Conservation (phyloP, 2,329 filamentous ascomycete genomes). For the Aureobasidium sp. region DNA sequence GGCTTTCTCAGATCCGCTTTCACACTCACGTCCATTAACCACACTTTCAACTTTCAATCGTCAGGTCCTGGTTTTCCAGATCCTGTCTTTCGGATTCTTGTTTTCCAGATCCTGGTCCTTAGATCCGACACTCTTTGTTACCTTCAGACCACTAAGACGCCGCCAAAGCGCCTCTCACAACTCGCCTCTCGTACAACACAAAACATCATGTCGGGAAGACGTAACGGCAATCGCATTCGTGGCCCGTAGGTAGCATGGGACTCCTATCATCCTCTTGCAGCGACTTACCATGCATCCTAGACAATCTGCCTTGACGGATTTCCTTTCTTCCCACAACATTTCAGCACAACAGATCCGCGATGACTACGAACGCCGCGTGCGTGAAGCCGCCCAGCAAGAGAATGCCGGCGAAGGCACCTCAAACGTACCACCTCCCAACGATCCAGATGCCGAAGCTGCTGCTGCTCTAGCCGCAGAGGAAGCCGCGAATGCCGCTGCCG, state of each 20-base stretch:
- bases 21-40: too few relatives aligned
- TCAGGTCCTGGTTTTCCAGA: too few relatives aligned
- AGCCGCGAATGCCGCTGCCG: slow-evolving; percentile 29
- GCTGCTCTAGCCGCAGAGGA: slow-evolving; percentile 36
- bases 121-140: not conserved
- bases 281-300: slow-evolving; percentile 24
- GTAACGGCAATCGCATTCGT: slow-evolving; percentile 42
- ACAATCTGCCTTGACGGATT: slow-evolving; percentile 62
- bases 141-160: not conserved
- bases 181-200: not conserved
- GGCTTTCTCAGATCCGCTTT: too few relatives aligned
- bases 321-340: slow-evolving; percentile 59
- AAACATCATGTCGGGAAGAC: slow-evolving; percentile 28
- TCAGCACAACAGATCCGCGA: slow-evolving; percentile 57
- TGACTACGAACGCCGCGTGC: slow-evolving; percentile 49
- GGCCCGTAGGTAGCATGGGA: slow-evolving; percentile 41
- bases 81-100: too few relatives aligned
- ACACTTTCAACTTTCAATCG: too few relatives aligned
- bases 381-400: slow-evolving; percentile 38
- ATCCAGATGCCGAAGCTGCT: slow-evolving; percentile 24
- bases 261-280: not conserved
- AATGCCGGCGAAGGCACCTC: slow-evolving; percentile 32
- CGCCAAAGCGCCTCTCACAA: not conserved
- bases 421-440: slow-evolving; percentile 25
- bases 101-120: too few relatives aligned